Evolutionary conservation across 2,329 filamentous ascomycete species (phyloP), one percentile per base, ranked within the genome.

Genomic region (Hypoxylon sp.): DNA sequence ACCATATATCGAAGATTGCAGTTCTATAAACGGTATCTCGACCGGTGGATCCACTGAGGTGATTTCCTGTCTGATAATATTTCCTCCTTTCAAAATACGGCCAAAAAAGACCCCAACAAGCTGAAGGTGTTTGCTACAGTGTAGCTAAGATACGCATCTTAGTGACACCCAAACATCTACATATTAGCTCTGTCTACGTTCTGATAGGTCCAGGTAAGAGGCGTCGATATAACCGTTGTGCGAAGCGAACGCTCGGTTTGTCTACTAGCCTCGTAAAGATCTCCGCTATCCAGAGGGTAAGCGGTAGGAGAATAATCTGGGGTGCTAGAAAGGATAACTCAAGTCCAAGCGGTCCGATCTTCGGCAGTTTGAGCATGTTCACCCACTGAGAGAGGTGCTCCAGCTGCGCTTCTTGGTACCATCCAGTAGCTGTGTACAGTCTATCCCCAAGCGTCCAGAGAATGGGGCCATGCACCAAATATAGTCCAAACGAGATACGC

Each of bases 381-480:
- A 85, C 80, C 87, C 89, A 91, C 3, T 80, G 75, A 0, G 84
- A 82, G 29, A 90, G 82, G 34, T 82, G 78, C n/a, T 82, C 73
- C 27, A 80, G 73, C 66, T 89, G 83, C 12, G 80, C 77, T 1
- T 81, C 77, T 47, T 83, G 82, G 2, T 77, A 72, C 80, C 85
- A 89, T 8, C 90, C 90, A 0, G 83, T 82, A 6, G 87, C 86
- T 4, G 85, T 82, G 75, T 91, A 91, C 1, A 92, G 23, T 39
- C 89, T 80, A 73, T 92, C 88, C 2, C 88, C 89, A 1, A 90
- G 55, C 0, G 81, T 82, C 81, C 81, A 85, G 0, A 91, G 77
- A 0, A 91, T 75, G 0, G 88, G 88, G 0, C 88, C 88, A 69
- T 91, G 89, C 9, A 90, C 82, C 7, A 91, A 79, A 75, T 91